Conservation (phyloP, 2,329 filamentous ascomycete species). For the Endothia cerciana region DNA sequence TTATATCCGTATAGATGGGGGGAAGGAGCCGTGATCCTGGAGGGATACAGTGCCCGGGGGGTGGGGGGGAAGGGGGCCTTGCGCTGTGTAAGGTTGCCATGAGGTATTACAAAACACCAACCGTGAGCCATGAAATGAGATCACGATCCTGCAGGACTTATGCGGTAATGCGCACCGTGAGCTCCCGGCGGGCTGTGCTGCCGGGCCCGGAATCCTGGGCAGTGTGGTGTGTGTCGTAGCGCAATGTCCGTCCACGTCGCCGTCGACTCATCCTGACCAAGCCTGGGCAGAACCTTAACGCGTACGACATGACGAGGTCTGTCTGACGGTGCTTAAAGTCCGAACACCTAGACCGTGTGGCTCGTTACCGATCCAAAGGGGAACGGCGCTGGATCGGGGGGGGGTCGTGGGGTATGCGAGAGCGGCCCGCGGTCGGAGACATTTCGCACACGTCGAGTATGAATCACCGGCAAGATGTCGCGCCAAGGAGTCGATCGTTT, state of each 20-base stretch:
- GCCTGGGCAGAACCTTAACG: neutral
- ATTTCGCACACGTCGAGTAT: conserved; percentile 7
- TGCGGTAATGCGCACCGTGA: neutral
- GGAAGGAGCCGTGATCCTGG: neutral
- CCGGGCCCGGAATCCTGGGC: neutral
- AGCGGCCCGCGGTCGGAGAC: conserved; percentile 8
- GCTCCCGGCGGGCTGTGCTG: neutral
- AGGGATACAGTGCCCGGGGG: neutral
- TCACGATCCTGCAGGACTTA: neutral
- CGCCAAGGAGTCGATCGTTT: conserved; percentile 9
- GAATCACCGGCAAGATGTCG: conserved; percentile 17
- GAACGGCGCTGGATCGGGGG: neutral
- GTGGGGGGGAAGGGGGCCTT: too few relatives aligned
- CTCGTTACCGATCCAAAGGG: neutral
- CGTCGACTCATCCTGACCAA: conserved; percentile 19
- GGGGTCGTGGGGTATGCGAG: too few relatives aligned
- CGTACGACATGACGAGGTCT: conserved; percentile 13
- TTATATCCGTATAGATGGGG: neutral
- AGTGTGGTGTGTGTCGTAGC: neutral
- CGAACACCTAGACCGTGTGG: neutral
- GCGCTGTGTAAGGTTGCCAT: conserved; percentile 11
- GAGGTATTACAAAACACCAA: conserved; percentile 1
- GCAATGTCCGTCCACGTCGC: conserved; percentile 1
- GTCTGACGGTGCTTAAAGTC: neutral
- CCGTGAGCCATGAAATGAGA: neutral